Conservation (phyloP, 306 rosid species). For the Rubus idaeus region DNA sequence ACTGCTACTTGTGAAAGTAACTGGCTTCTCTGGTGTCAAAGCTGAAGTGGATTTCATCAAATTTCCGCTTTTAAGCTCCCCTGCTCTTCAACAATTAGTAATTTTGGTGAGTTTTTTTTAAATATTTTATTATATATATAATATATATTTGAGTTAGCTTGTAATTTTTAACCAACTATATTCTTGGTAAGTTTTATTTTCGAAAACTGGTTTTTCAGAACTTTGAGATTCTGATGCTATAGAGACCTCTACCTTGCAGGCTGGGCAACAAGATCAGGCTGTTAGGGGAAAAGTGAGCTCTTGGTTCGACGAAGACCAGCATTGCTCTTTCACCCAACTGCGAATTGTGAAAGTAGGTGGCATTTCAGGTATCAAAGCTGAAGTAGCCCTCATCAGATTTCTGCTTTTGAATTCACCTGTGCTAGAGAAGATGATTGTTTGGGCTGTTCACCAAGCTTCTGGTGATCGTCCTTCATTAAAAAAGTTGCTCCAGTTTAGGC, state of each 20-base stretch:
- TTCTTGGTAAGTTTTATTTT: background rate
- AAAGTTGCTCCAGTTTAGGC: background rate
- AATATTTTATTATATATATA: too few species aligned
- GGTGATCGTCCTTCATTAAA: background rate
- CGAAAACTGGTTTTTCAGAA: background rate
- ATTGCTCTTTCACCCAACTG: background rate
- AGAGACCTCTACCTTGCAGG: background rate
- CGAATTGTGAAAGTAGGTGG: background rate
- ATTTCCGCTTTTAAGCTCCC: constrained; percentile 33
- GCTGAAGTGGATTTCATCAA: constrained; percentile 52
- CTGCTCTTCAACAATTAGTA: background rate
- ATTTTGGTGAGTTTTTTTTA: background rate
- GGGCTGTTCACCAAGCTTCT: background rate
- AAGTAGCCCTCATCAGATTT: background rate
- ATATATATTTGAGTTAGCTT: background rate
- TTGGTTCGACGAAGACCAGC: background rate
- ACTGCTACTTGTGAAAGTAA: constrained; percentile 47
- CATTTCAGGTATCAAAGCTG: background rate
- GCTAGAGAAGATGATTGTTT: constrained; percentile 51
- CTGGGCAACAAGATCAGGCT: background rate
- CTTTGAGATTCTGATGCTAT: background rate
- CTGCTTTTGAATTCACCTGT: constrained; percentile 28
- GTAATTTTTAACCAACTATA: background rate
- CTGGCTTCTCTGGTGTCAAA: constrained; percentile 37
- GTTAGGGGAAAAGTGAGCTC: background rate